Evolutionary conservation across 2,329 filamentous ascomycete species (phyloP).

Genomic region (Passalora sequoiae): DNA sequence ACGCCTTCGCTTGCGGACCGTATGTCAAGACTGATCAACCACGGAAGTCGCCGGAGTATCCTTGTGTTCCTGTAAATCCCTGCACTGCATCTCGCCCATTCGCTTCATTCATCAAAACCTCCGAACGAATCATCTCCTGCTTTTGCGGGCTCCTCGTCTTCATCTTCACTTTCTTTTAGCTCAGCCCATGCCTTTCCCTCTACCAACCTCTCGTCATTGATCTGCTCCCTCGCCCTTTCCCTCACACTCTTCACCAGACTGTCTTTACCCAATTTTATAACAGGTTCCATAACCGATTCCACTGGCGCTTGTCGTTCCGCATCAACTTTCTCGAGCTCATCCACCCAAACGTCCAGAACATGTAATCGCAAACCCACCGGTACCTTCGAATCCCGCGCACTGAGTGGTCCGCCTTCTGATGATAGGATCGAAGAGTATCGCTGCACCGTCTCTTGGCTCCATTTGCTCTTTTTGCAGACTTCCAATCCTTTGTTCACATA

Average conservation of each 20-base stretch:
- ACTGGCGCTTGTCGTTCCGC: constrained; percentile 38
- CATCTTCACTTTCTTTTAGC: constrained; percentile 33
- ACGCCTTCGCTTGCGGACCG: not conserved
- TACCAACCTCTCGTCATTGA: constrained; percentile 72
- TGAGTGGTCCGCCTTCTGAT: constrained; percentile 40
- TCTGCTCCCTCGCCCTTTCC: constrained; percentile 61
- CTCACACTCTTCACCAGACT: constrained; percentile 68
- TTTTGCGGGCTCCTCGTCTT: constrained; percentile 43
- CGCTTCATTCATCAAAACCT: constrained; percentile 62
- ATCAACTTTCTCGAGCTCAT: constrained; percentile 73
- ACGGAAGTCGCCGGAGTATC: too few relatives aligned
- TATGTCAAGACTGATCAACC: too few relatives aligned
- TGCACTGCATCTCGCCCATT: too few relatives aligned
- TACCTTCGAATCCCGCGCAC: constrained; percentile 51
- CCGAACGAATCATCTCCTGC: constrained; percentile 41
- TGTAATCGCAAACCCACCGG: constrained; percentile 84
- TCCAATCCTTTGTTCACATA: constrained; percentile 68
- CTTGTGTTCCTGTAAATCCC: too few relatives aligned
- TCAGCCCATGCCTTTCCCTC: constrained; percentile 40
- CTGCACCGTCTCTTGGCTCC: constrained; percentile 35
- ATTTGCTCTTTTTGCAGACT: constrained; percentile 36
- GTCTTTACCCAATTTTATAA: constrained; percentile 52
- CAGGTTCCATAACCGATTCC: constrained; percentile 49
- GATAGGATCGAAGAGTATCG: constrained; percentile 46
- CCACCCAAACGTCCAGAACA: constrained; percentile 83